Conservation (phyloP, 129 eudicot genomes). For the Helichrysum umbraculigerum region DNA sequence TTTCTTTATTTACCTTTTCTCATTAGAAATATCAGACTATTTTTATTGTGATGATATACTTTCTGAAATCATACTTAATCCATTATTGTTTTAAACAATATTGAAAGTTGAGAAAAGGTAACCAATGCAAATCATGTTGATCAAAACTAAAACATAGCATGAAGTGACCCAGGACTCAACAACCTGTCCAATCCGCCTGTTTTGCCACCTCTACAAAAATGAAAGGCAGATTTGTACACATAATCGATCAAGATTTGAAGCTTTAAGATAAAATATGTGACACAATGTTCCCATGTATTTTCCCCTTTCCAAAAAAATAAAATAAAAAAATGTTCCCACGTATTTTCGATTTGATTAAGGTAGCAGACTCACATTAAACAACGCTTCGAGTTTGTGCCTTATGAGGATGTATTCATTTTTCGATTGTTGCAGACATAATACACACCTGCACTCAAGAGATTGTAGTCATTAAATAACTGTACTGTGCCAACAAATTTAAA, state of each 20-base stretch:
- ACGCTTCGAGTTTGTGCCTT: constrained; percentile 65
- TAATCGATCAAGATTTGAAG: neutral
- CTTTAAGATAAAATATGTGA: neutral
- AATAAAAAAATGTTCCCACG: neutral
- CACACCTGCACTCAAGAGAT: constrained; percentile 50
- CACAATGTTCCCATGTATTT: neutral
- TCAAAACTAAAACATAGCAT: neutral
- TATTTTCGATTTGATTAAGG: neutral
- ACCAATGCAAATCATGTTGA: neutral
- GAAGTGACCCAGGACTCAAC: neutral
- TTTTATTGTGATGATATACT: neutral
- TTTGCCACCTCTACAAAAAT: neutral
- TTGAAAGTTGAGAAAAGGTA: neutral
- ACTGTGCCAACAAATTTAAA: neutral
- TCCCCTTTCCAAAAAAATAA: no score
- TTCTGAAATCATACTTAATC: neutral
- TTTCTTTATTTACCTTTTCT: neutral
- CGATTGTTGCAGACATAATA: constrained; percentile 54
- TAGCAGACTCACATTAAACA: constrained; percentile 51
- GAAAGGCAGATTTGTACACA: neutral
- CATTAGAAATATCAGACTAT: neutral
- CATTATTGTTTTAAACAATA: neutral
- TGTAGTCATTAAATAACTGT: constrained; percentile 16
- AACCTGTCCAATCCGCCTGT: neutral
- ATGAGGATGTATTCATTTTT: constrained; percentile 55